Percentiles rank a stretch among this genome's conserved stretches.
Evolutionary conservation across 306 rosid genomes (phyloP).

Genomic region (Pyrus pyrifolia): DNA sequence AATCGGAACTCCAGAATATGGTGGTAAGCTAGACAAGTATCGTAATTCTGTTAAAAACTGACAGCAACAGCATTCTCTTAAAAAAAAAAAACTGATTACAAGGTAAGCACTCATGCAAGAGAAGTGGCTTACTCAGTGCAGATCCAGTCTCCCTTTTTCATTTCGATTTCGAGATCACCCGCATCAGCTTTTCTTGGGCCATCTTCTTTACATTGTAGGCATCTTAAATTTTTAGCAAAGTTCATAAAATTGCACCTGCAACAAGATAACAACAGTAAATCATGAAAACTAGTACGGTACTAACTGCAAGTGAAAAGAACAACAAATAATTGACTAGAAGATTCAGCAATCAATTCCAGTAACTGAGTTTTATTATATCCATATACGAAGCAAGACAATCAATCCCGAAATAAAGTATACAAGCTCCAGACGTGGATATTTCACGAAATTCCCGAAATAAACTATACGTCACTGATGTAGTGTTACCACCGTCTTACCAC

Average conservation of each 20-base stretch:
- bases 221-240: slow-evolving; percentile 53
- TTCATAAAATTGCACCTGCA: slow-evolving; percentile 83
- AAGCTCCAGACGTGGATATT: background rate
- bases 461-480: background rate
- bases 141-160: slow-evolving; percentile 83
- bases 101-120: background rate
- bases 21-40: background rate
- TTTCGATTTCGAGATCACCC: slow-evolving; percentile 39
- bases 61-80: background rate
- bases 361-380: background rate
- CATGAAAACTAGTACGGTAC: background rate
- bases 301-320: background rate
- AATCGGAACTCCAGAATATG: background rate
- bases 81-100: background rate
- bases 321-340: background rate
- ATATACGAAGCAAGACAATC: background rate
- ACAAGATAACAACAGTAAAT: slow-evolving; percentile 6
- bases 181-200: slow-evolving; percentile 38
- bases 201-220: slow-evolving; percentile 57
- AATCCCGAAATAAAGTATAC: background rate
- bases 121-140: slow-evolving; percentile 58
- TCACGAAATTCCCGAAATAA: background rate
- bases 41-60: background rate
- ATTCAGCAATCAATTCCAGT: background rate
- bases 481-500: background rate